These are phyloP conservation scores for Cronartium quercuum DNA, from an alignment of 1,284 basidiomycete species.

Conservation along the genomic window DNA sequence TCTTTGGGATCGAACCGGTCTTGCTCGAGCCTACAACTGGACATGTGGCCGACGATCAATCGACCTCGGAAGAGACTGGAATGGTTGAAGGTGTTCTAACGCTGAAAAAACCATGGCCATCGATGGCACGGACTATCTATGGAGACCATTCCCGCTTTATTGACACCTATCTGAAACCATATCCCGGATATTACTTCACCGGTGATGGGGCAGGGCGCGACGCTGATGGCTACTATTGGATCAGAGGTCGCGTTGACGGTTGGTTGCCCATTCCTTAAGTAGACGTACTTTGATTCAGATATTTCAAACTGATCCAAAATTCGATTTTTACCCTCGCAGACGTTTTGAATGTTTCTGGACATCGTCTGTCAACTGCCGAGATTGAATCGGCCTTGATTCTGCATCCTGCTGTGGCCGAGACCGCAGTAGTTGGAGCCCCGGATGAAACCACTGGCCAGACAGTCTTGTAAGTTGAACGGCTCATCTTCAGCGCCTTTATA, in stretches of 20 bases:
- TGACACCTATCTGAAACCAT: slow-evolving; percentile 86
- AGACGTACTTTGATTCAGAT: not conserved
- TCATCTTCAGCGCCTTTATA: slow-evolving; percentile 45
- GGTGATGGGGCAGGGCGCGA: slow-evolving; percentile 94
- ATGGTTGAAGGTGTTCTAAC: slow-evolving; percentile 76
- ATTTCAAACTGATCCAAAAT: not conserved
- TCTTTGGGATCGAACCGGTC: slow-evolving; percentile 88
- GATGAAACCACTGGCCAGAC: slow-evolving; percentile 67
- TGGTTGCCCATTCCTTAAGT: not conserved
- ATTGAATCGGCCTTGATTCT: slow-evolving; percentile 92
- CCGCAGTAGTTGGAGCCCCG: slow-evolving; percentile 80
- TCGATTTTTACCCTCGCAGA: slow-evolving; percentile 14
- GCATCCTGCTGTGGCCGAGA: slow-evolving; percentile 91
- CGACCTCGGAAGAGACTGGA: slow-evolving; percentile 52
- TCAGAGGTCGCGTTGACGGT: slow-evolving; percentile 95
- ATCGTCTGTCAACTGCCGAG: slow-evolving; percentile 93
- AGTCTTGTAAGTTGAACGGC: slow-evolving; percentile 40
- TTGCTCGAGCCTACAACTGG: slow-evolving; percentile 80
- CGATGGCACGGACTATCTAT: slow-evolving; percentile 89
- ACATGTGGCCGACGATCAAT: slow-evolving; percentile 65
- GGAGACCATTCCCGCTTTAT: slow-evolving; percentile 84
- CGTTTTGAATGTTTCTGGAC: slow-evolving; percentile 89
- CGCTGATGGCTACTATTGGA: slow-evolving; percentile 80
- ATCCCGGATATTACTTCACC: slow-evolving; percentile 85
- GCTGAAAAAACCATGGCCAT: slow-evolving; percentile 85